Evolutionary conservation across 2,329 filamentous ascomycete species (phyloP), one percentile per base, ranked within the genome.

Genomic region (Venturia oleaginea): DNA sequence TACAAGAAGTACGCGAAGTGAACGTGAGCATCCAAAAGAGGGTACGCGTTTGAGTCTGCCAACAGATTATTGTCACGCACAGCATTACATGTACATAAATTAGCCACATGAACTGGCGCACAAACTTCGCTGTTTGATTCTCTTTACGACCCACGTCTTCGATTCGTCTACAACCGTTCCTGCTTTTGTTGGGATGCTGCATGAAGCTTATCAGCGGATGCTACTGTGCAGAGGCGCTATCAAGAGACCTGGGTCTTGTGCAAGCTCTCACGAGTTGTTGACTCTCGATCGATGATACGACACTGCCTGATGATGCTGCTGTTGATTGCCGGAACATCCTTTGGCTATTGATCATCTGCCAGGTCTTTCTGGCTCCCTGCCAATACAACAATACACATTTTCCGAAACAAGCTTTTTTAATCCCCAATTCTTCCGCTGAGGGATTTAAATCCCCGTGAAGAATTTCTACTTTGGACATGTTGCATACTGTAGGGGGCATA

Each of bases 1-100:
- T 88, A 94, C 80, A 88, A 88, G 77, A 82, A 82, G 72, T 72
- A 81, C 68, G 46, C 6, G 11, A 65, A 62, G 59, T 55, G n/a
- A 62, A 22, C 3, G 22, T 27, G 22, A 24, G 22, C 37, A 42
- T 7, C 27, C 34, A 32, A n/a, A 22, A 30, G 15, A 38, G 27
- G 59, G 5, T 30, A 37, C 59, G 34, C 38, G 57, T n/a, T 37
- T 27, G 59, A n/a, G 32, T 30, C 34, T 24, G 59, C 30, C 19
- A 32, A 17, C 51, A 57, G 17, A 2, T 8, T 34, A 19, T 32
- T 57, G 51, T 57, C 30, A 19, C 51, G 15, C 46, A 51, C 22
- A 27, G 46, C 46, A 30, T 51, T 51, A 22, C 27, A 37, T 57
- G 51, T 57, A 57, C 51, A 55, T 55, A 34, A n/a, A 34, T 55